Evolutionary conservation across 2,329 filamentous ascomycete genomes (phyloP), one percentile per base, ranked within the genome.

Genomic region (Fusarium illudens): DNA sequence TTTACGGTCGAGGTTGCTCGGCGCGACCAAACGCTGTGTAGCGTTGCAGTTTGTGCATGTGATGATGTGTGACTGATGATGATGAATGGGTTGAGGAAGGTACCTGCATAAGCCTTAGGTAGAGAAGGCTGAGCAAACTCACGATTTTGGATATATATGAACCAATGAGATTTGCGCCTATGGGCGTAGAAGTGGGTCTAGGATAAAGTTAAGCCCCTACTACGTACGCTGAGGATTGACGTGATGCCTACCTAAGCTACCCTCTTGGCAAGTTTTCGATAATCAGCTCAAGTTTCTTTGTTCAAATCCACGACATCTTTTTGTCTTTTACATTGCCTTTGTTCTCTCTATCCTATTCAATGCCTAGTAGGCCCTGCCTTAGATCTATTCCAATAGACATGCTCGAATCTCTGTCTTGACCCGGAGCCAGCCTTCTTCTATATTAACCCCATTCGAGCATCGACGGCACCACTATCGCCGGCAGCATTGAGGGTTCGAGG

Each of bases 1-100:
- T 29, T 36, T 20, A 36, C 12, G 50, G 29, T 29, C 6, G 53
- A 49, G 42, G 17, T 36, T 53, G n/a, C 51, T 54, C 36, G 12
- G 50, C 36, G 34, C n/a, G 17, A 29, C 33, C 15, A 55, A 39
- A 39, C 50, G 29, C 49, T 59, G 55, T 57, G 22, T 55, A 42
- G 36, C 37, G 48, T 54, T 39, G 49, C 39, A 58, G 25, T 60
- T 58, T 56, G 30, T 55, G 55, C 55, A 51, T 58, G 55, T 58
- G 44, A 51, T 48, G 33, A 19, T 51, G 42, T 34, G 49, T 34
- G 37, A 37, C 49, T 58, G 49, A 49, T 34, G 44, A 49, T 34
- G 44, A 30, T 66, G 50, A 30, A 25, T 27, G 53, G 57, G 50
- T 33, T 34, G 55, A 60, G 44, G 55, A 52, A 50, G 19, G 39